A percentile compares a stretch with the other conserved stretches of the same genome.
Conservation (phyloP, 1,284 basidiomycete genomes). For the Trichosporon sp. region DNA sequence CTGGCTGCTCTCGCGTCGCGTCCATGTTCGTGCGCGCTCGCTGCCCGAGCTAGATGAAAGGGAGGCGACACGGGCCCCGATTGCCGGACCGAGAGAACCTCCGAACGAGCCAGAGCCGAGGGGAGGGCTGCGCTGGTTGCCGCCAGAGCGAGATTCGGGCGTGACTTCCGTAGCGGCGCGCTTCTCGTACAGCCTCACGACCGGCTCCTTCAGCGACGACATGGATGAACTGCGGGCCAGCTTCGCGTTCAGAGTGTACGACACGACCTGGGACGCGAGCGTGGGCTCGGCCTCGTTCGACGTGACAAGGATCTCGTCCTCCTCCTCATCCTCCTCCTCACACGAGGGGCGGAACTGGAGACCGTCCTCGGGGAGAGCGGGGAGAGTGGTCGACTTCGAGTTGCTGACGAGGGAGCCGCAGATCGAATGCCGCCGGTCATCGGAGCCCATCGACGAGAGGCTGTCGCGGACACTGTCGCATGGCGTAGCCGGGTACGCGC, state of each 20-base stretch:
- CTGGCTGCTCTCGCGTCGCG: conserved; percentile 20
- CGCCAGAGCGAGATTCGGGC: not conserved
- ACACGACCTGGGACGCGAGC: conserved; percentile 15
- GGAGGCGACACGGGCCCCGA: not conserved
- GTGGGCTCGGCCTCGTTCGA: conserved; percentile 29
- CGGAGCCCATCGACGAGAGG: conserved; percentile 19
- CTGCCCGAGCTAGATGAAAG: not conserved
- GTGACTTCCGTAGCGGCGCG: not conserved
- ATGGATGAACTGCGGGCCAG: conserved; percentile 26
- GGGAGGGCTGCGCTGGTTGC: not conserved
- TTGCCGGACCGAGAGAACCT: not conserved
- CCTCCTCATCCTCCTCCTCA: conserved; percentile 13
- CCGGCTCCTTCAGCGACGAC: conserved; percentile 22
- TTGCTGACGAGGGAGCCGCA: conserved; percentile 23
- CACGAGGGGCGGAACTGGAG: not conserved
- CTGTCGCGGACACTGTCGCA: conserved; percentile 38
- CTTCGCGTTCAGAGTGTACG: conserved; percentile 17
- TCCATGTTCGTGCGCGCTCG: conserved; percentile 15
- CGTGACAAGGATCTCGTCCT: conserved; percentile 16
- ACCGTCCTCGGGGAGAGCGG: conserved; percentile 27
- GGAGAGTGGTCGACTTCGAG: conserved; percentile 21
- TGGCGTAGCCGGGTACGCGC: conserved; percentile 41
- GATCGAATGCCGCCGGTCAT: conserved; percentile 23
- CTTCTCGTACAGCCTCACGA: not conserved
- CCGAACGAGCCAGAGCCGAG: not conserved